A percentile compares a stretch with the other conserved stretches of the same genome.
Evolutionary conservation across 106 monocot genomes (phyloP).

Genomic region (Dendrobium catenatum): DNA sequence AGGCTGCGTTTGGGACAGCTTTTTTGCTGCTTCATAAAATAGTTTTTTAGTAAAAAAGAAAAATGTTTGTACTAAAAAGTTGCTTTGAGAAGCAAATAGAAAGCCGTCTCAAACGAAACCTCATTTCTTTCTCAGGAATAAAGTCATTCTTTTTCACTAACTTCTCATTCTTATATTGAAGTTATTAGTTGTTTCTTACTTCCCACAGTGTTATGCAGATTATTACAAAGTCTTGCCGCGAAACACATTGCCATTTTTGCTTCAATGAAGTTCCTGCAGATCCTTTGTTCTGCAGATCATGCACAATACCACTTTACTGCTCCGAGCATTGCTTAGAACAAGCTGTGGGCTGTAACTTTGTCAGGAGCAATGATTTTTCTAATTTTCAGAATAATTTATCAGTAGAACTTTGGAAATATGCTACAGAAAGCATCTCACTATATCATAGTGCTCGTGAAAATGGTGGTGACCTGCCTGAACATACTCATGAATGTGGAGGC

Average conservation of each 20-base stretch:
- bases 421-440: slow-evolving; percentile 7
- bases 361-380: slow-evolving; percentile 3
- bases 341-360: slow-evolving; percentile 29
- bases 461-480: slow-evolving; percentile 42
- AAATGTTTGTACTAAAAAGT: too few relatives aligned
- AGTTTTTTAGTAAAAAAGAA: too few relatives aligned
- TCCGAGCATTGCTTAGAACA: slow-evolving; percentile 56
- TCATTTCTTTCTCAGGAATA: too few relatives aligned
- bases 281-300: slow-evolving; percentile 63
- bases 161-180: slow-evolving; percentile 3
- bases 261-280: slow-evolving; percentile 66
- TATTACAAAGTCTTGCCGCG: slow-evolving; percentile 59
- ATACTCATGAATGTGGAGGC: slow-evolving; percentile 94
- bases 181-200: slow-evolving; percentile 25
- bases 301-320: slow-evolving; percentile 87
- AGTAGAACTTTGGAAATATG: slow-evolving; percentile 26
- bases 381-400: slow-evolving; percentile 17
- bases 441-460: slow-evolving; percentile 2
- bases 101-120: too few relatives aligned
- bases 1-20: too few relatives aligned
- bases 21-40: too few relatives aligned
- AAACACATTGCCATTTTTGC: slow-evolving; percentile 88
- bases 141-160: neutral
- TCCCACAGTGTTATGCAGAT: slow-evolving; percentile 48
- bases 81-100: too few relatives aligned